phyloP scores from a whole-genome alignment of 176 grass and related monocot genomes.

The Luzula sylvatica region DNA sequence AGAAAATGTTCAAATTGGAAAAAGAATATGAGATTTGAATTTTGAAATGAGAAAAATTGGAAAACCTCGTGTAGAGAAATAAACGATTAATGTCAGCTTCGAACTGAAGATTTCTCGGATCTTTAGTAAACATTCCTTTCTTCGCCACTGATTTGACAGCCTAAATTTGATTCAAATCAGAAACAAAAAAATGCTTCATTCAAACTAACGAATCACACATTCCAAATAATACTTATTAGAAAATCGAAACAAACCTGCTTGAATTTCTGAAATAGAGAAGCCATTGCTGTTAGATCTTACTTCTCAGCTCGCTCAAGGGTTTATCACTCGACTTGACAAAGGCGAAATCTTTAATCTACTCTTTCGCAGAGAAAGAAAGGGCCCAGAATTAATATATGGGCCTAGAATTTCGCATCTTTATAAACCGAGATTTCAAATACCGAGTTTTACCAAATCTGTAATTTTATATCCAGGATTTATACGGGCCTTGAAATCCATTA shows the following conservation, averaged over 20 bases:
- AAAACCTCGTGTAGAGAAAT: conserved; percentile 91
- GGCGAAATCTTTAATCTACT: neutral
- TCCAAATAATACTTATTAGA: neutral
- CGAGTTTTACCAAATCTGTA: neutral
- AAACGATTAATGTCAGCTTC: conserved; percentile 69
- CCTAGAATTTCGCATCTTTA: no score
- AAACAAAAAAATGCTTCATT: neutral
- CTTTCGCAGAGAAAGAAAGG: neutral
- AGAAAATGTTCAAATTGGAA: neutral
- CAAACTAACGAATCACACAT: neutral
- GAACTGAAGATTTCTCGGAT: conserved; percentile 82
- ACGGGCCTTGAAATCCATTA: neutral
- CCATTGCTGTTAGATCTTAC: conserved; percentile 26
- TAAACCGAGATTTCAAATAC: no score
- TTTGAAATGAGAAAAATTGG: conserved; percentile 9
- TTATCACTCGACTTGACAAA: neutral
- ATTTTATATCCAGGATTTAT: neutral
- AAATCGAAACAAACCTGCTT: conserved; percentile 29
- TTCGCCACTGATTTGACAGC: conserved; percentile 52
- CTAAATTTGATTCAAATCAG: neutral
- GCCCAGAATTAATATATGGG: neutral
- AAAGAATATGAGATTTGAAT: neutral
- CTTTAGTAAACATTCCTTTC: conserved; percentile 53
- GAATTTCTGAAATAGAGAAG: conserved; percentile 61
- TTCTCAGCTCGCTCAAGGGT: conserved; percentile 5